Evolutionary conservation across 2,329 filamentous ascomycete genomes (phyloP), one percentile per base, ranked within the genome.

Genomic region (Diaporthe vexans): DNA sequence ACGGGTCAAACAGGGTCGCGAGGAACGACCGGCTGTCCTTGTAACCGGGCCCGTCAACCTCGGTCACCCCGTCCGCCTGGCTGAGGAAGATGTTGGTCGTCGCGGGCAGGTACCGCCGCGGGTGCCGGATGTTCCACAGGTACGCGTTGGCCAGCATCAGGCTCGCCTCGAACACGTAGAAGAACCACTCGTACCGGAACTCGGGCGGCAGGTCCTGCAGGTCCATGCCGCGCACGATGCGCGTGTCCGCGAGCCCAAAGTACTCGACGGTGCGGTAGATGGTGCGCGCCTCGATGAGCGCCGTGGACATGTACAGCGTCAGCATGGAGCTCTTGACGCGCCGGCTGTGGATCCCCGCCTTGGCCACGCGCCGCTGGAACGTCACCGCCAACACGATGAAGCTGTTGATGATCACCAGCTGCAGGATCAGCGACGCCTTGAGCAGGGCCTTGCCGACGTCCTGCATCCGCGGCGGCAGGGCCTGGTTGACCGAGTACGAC

Each of bases 231-330:
- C 79, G 75, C 73, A 81, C 82, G 13, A 79, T 78, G 29, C 83
- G 80, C 1, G 82, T 77, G 5, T 84, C 77, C 0, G 82, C 78
- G 5, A 83, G 78, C 26, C 79, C 80, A 37, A 87, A 86, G 78
- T 86, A 87, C 77, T 89, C 87, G 33, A 86, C 80, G 0, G 87
- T 81, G 17, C 88, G 85, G 78, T 85, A 90, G 67, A 88, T 81
- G 76, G 86, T 88, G n/a, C 88, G 84, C 4, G 82, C 77, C 13
- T 86, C 82, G 73, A 90, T 88, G 24, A 89, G 79, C 0, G 76
- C 26, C 73, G 86, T 84, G 71, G 83, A 85, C 35, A 79, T 76
- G 77, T 88, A 89, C 1, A 89, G 80, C 10, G 81, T 83, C 40
- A 79, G 75, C 5, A 89, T 78, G 2, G 78, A 72, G 0, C 74